These are phyloP conservation scores for Plasmodium inui DNA, from an alignment of 169 alveolate species.

Conservation along the genomic window DNA sequence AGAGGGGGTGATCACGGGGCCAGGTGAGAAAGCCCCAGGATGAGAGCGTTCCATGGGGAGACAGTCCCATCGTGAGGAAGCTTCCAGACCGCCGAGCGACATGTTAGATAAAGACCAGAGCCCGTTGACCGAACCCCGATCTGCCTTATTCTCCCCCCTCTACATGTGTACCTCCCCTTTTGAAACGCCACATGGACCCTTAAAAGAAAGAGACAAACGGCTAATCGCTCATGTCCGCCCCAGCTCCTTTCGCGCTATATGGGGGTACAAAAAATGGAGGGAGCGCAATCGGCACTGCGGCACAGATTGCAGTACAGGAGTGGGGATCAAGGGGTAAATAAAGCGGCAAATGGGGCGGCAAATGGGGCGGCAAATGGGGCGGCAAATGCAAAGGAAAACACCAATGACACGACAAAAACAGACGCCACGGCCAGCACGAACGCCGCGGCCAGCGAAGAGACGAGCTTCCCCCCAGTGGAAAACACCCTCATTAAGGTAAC, in stretches of 20 bases:
- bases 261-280: background rate
- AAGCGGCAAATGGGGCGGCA: background rate
- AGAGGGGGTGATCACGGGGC: background rate
- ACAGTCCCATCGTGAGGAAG: background rate
- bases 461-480: background rate
- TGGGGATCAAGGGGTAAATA: background rate
- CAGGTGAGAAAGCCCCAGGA: background rate
- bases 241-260: background rate
- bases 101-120: background rate
- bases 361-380: too few relatives aligned
- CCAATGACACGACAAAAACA: too few relatives aligned
- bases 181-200: background rate
- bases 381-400: too few relatives aligned
- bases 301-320: background rate
- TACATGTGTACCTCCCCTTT: background rate
- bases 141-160: background rate
- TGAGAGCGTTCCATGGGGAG: background rate
- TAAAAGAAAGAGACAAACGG: background rate
- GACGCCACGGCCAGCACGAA: too few relatives aligned
- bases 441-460: background rate
- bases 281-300: background rate
- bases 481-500: background rate
- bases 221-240: background rate
- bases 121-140: background rate
- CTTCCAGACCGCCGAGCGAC: background rate